A percentile compares a stretch with the other conserved stretches of the same genome.
These are phyloP conservation scores for Cicer judaicum DNA, from an alignment of 306 rosid genomes.

Conservation along the genomic window DNA sequence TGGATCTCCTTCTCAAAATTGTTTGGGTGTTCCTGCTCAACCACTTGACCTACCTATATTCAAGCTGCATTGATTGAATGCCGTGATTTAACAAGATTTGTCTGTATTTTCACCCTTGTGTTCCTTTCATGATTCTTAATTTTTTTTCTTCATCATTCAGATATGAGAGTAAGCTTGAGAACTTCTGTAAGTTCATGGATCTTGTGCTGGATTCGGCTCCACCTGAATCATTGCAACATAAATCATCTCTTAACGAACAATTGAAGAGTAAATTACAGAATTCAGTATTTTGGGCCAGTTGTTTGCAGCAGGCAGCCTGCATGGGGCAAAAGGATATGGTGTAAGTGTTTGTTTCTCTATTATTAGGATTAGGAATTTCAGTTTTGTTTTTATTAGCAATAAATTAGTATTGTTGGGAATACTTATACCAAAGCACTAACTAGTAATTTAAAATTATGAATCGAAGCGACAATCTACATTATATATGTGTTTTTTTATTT, in stretches of 20 bases:
- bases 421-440: slow-evolving; percentile 4
- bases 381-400: slow-evolving; percentile 23
- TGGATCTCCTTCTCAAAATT: too few relatives aligned
- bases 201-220: slow-evolving; percentile 80
- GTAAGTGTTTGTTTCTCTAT: slow-evolving; percentile 57
- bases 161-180: slow-evolving; percentile 85
- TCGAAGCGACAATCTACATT: slow-evolving; percentile 2
- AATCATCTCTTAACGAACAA: slow-evolving; percentile 63
- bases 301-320: slow-evolving; percentile 64
- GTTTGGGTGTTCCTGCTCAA: too few relatives aligned
- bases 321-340: slow-evolving; percentile 90
- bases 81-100: slow-evolving; percentile 20
- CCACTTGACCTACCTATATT: slow-evolving; percentile 26
- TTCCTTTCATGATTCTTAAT: neutral
- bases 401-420: slow-evolving; percentile 17
- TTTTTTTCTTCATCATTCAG: slow-evolving; percentile 48
- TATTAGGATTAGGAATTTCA: slow-evolving; percentile 32
- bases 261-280: slow-evolving; percentile 72
- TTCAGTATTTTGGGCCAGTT: slow-evolving; percentile 80
- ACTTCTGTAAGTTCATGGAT: slow-evolving; percentile 85
- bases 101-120: slow-evolving; percentile 4
- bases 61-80: slow-evolving; percentile 26
- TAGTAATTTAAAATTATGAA: slow-evolving; percentile 40
- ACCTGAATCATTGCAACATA: slow-evolving; percentile 69
- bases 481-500: slow-evolving; percentile 34